Conservation (phyloP, 192 early-diverging fungal species). For the Podila horticola region DNA sequence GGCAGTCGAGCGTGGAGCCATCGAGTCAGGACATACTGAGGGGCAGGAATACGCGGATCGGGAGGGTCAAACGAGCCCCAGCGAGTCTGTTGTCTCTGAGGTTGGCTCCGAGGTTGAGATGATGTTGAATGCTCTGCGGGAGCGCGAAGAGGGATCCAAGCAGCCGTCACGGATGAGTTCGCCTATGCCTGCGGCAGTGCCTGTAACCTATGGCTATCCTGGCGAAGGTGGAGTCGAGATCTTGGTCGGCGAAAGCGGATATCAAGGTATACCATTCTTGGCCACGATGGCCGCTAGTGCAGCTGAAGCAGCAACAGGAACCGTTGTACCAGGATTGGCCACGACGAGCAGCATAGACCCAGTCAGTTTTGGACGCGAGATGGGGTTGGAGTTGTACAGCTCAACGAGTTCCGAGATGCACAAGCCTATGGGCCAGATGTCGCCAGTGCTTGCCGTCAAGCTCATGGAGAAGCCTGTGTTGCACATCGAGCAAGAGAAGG, state of each 20-base stretch:
- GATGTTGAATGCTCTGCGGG: constrained; percentile 37
- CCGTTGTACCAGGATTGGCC: not conserved
- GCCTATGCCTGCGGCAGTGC: not conserved
- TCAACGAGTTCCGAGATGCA: not conserved
- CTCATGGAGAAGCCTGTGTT: constrained; percentile 8
- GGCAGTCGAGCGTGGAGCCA: not conserved
- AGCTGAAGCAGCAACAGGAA: not conserved
- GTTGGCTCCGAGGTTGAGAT: constrained; percentile 47
- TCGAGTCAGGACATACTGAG: not conserved
- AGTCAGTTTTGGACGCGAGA: constrained; percentile 27
- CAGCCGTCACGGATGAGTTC: constrained; percentile 20
- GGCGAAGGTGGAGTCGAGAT: not conserved
- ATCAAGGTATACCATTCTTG: not conserved
- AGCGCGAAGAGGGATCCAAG: constrained; percentile 22
- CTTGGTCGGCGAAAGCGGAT: not conserved
- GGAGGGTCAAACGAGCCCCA: not conserved
- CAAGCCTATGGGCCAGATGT: constrained; percentile 1
- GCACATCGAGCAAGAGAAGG: not conserved
- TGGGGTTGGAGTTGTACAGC: constrained; percentile 29
- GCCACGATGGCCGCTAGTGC: not conserved
- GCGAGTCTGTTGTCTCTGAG: constrained; percentile 16
- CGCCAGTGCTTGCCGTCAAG: constrained; percentile 19
- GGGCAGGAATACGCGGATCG: not conserved
- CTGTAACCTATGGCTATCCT: no score
- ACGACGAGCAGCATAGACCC: constrained; percentile 3